Evolutionary conservation across 176 grass and related monocot species (phyloP), one percentile per base, ranked within the genome.

Genomic region (Oropetium thomaeum): DNA sequence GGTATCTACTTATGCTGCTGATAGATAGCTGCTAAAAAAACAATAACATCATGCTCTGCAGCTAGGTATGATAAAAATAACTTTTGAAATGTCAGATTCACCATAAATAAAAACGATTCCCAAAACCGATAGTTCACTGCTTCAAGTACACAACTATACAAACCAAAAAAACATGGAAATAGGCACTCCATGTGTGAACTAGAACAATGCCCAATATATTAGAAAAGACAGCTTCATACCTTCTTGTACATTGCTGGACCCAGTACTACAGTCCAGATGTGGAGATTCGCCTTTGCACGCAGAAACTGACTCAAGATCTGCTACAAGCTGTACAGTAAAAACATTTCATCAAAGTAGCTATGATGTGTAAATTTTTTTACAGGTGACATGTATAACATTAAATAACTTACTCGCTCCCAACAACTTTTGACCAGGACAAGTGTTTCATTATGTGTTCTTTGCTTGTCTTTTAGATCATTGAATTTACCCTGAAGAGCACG

Each of bases 401-500:
- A 65, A 43, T 40, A 73, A 51, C 67, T 81, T 72, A 92, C 96
- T 86, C 59, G 81, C 41, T 85, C 76, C 89, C 92, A 93, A 65
- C 78, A 89, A 29, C 83, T 82, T 68, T 88, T 99, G 65, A 92
- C 88, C 41, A 86, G 73, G 55, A 54, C 55, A 82, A 90, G 83
- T 61, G 77, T 88, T 66, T 86, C 82, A 35, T 73, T 52, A 59
- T 88, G 71, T 67, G 58, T 51, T 73, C 59, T 88, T 54, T 95
- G 89, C 65, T 83, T 92, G 52, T 84, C 82, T 76, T 78, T 92
- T 55, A 99, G 71, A 69, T 86, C 86, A 83, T 79, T 75, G 43
- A 90, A 84, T 90, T 88, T 99, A 87, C 79, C 75, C 73, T 95
- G 80, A n/a, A 99, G 85, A 58, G 77, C 73, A 88, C 62, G 34